Base-by-base conservation (phyloP, 306 rosid genomes). In the Glycine tomentella region DNA sequence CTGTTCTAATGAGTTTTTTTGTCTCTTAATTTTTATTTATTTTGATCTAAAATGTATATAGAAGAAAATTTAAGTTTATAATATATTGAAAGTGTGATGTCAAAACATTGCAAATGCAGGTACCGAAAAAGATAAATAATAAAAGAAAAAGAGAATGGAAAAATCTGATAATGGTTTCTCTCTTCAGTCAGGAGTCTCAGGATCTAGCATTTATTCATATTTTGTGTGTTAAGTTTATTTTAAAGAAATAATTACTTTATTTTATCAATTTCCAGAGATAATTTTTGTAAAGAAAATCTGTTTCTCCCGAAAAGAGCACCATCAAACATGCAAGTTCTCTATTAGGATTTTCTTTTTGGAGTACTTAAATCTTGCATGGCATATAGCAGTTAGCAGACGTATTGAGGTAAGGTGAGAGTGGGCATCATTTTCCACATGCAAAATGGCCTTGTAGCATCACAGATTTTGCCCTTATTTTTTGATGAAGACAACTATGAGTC, bases 371-470 rank as follows among this genome's bases (percentile, higher is more conserved):
- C 50, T 38, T 38, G 49, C 25, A 38, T 65, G 31, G 6, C 3
- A 7, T 25, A n/a, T 65, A 36, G 25, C 49, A 17, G 36, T 52
- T 52, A 14, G 17, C 17, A 55, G 25, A 13, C 49, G 9, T 9
- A 7, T 8, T 4, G 6, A 64, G 49, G 31, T 25, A 25, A 25
- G 31, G 64, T 3, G 7, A 31, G 61, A 13, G 31, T 31, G 61
- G 34, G 63, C 69, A 57, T 45, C 76, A 55, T 68, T 55, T 5
- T 56, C 55, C 12, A 34, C 44, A 72, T 71, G 16, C 25, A 45
- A 57, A 69, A 69, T 57, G 5, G 38, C 31, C n/a, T 61, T 61
- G 67, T 61, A 44, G 53, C 40, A 40, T 16, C 7, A 56, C 17
- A 16, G 66, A 69, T n/a, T 25, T 67, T 77, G 16, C 46, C 31